Evolutionary conservation across 2,329 filamentous ascomycete species (phyloP), one percentile per base, ranked within the genome.

Genomic region (Verruconis gallopava): DNA sequence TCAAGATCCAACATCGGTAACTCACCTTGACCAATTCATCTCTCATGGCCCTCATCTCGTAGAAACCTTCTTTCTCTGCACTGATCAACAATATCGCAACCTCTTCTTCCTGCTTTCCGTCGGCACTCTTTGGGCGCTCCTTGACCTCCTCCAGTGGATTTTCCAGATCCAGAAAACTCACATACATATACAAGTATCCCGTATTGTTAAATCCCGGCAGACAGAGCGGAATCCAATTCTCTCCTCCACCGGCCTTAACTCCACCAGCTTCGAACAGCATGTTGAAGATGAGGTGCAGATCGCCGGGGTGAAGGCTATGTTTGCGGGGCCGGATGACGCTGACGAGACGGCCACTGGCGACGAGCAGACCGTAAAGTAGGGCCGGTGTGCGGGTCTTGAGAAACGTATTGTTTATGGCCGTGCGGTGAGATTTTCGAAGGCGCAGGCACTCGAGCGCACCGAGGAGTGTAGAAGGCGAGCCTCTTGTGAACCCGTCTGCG

Each of bases 121-220:
- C 47, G 4, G 51, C 65, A 4, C 55, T 51, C 40, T 53, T 43
- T 12, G 62, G 59, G 4, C 61, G 54, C 45, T 64, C 60, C 52
- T 51, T 55, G 59, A 62, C 58, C 20, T 60, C 60, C 42, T 61
- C 65, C 21, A 61, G 55, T n/a, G 64, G 66, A 18, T 68, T 60
- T 34, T 70, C 66, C 28, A 75, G 68, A 50, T 85, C 78, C 47
- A 98, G 74, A 59, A 96, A 98, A 66, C 85, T 94, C 56, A 98
- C 91, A 55, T 96, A 98, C 86, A 98, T 96, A 66, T 98, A 95
- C 1, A 98, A 71, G 56, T 93, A 98, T 19, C 91, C 93, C 40
- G 79, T 83, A 59, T 85, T 96, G 64, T 98, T 98, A 65, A 98
- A 98, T 4, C 88, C 89, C 1, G 91, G 93, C 3, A 98, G 72